Percentiles rank a stretch among this genome's conserved stretches.
phyloP scores from a whole-genome alignment of 805 yeast species.

The Monosporozyma siamensis region DNA sequence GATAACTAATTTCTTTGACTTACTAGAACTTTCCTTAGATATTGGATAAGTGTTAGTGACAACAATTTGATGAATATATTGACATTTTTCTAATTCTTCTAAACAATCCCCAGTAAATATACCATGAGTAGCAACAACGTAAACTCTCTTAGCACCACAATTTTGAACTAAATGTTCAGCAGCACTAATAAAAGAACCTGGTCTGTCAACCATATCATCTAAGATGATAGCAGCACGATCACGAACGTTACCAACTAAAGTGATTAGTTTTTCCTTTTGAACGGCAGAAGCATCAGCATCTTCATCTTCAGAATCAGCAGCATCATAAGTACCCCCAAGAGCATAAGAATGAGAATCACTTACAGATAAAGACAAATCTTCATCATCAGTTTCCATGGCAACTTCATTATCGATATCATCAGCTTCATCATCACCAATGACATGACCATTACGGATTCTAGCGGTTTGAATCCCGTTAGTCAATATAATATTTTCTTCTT shows the following conservation, averaged over 20 bases:
- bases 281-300: conserved; percentile 44
- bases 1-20: conserved; percentile 62
- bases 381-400: conserved; percentile 27
- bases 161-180: conserved; percentile 94
- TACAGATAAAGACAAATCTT: conserved; percentile 13
- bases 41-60: conserved; percentile 97
- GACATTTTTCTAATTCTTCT: conserved; percentile 65
- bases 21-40: conserved; percentile 46
- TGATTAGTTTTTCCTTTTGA: conserved; percentile 70
- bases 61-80: conserved; percentile 81
- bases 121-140: conserved; percentile 93
- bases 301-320: conserved; percentile 72
- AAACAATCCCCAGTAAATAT: conserved; percentile 81
- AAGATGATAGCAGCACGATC: conserved; percentile 85
- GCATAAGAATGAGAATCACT: conserved; percentile 42
- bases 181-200: conserved; percentile 88
- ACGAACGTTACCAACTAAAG: conserved; percentile 92
- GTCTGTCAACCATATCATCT: conserved; percentile 97
- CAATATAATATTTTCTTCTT: conserved; percentile 57
- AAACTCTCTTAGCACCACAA: conserved; percentile 91
- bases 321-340: conserved; percentile 74
- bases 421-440: conserved; percentile 72
- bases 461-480: conserved; percentile 88
- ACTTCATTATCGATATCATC: conserved; percentile 25
- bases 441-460: conserved; percentile 92